A percentile compares a stretch with the other conserved stretches of the same genome.
Conservation (phyloP, 2,329 filamentous ascomycete genomes). For the Venturia effusa region DNA sequence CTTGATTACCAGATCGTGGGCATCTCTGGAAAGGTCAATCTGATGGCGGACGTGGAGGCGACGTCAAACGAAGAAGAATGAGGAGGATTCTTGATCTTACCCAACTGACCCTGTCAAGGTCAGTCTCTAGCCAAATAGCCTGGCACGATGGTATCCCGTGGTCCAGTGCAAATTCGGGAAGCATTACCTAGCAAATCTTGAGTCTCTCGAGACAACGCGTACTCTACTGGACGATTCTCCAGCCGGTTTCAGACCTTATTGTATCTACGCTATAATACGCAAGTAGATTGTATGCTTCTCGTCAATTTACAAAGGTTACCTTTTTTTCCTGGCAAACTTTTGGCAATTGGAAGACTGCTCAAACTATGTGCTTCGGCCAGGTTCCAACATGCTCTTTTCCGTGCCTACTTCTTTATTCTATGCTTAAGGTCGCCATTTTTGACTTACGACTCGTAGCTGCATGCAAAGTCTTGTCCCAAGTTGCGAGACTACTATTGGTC, state of each 20-base stretch:
- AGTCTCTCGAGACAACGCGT: too few relatives aligned
- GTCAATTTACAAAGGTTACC: too few relatives aligned
- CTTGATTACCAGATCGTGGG: background rate
- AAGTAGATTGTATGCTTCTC: too few relatives aligned
- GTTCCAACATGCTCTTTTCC: background rate
- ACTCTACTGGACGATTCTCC: too few relatives aligned
- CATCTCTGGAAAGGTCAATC: background rate
- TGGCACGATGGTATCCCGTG: background rate
- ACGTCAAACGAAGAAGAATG: background rate
- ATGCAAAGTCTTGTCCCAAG: background rate
- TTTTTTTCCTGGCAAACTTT: too few relatives aligned
- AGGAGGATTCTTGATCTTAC: background rate
- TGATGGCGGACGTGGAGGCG: background rate
- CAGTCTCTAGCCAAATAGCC: background rate
- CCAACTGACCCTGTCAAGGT: background rate
- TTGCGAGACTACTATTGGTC: background rate
- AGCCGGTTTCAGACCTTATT: too few relatives aligned
- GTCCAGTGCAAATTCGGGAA: background rate
- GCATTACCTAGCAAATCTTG: too few relatives aligned
- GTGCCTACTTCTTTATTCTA: background rate
- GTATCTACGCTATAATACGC: too few relatives aligned
- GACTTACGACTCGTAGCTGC: background rate
- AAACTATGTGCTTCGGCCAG: background rate
- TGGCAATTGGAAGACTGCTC: too few relatives aligned
- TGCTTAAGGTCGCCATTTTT: background rate